Conservation (phyloP, 1,284 basidiomycete genomes). For the Crepidotus sp. region DNA sequence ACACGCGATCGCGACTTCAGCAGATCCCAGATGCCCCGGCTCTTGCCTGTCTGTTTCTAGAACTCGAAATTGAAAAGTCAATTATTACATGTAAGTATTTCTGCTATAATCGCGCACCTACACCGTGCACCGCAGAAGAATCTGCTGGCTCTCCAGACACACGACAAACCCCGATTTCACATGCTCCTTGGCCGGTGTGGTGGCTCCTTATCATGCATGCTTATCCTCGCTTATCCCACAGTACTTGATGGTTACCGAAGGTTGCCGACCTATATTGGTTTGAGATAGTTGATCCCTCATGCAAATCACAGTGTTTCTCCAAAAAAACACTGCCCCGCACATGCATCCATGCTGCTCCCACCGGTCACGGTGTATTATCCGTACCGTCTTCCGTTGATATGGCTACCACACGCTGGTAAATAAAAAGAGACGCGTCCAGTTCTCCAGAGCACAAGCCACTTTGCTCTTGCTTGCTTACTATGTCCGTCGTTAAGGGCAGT, state of each 20-base stretch:
- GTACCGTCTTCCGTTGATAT: neutral
- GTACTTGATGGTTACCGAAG: neutral
- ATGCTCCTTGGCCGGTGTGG: no score
- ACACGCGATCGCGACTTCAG: no score
- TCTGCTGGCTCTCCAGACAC: no score
- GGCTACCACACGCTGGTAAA: neutral
- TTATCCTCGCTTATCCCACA: neutral
- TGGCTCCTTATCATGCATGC: neutral
- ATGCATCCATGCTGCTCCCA: neutral
- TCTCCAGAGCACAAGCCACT: neutral
- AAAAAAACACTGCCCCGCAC: neutral
- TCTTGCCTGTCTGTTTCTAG: no score
- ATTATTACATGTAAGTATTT: no score
- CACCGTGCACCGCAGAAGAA: no score
- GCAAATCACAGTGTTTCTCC: neutral
- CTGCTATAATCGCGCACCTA: no score
- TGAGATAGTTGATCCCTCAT: neutral
- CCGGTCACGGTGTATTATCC: neutral
- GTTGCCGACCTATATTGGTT: neutral
- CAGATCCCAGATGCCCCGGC: no score
- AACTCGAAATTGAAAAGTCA: no score
- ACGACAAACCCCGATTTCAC: no score
- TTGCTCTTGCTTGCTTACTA: slow-evolving; percentile 1
- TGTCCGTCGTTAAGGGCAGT: slow-evolving; percentile 15
- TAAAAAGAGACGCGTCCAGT: slow-evolving; percentile 5